Base-by-base conservation (phyloP, 2,329 filamentous ascomycete species). In the Aspergillus fijiensis region DNA sequence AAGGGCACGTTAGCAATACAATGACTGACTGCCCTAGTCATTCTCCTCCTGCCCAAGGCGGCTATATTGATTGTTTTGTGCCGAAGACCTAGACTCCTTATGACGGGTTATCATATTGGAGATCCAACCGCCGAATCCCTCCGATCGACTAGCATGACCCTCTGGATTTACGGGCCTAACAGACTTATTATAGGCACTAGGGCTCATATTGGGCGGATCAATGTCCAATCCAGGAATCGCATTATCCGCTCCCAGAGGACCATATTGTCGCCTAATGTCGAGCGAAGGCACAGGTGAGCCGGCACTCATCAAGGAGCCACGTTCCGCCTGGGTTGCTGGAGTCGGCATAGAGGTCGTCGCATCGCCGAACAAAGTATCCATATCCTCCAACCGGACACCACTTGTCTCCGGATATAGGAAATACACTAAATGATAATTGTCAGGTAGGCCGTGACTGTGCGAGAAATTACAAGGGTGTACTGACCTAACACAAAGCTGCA, bases 371-470 rank as follows among this genome's bases (percentile, higher is more conserved):
- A 99, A 80, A 2, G 87, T 85, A 74, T 96, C 91, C 95, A 99
- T 99, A 68, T 99, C 95, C 78, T 99, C 95, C 54, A 99, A 84
- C 59, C 93, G 89, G 60, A 99, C 88, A 69, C 96, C 96, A 67
- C 93, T 95, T 0, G 95, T 99, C 77, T 99, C 95, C 31, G 95
- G 95, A 75, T 98, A 99, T 67, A 96, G 86, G 78, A 98, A 98
- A 79, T 94, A 99, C 7, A 99, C 95, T 97, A 65, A 11, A 27
- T 4, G 25, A 47, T 73, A 60, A 56, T 49, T 57, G 62, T 60
- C 25, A 60, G 54, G 56, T 56, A 29, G n/a, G 7, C 39, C 47
- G 51, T 60, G 23, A 33, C 33, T 19, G 6, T 14, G 5, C 6
- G 39, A 6, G 10, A 52, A 35, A n/a, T 29, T 9, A 48, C 49